These are phyloP conservation scores for Papiliotrema fonsecae DNA, from an alignment of 1,284 basidiomycete genomes.

Conservation along the genomic window DNA sequence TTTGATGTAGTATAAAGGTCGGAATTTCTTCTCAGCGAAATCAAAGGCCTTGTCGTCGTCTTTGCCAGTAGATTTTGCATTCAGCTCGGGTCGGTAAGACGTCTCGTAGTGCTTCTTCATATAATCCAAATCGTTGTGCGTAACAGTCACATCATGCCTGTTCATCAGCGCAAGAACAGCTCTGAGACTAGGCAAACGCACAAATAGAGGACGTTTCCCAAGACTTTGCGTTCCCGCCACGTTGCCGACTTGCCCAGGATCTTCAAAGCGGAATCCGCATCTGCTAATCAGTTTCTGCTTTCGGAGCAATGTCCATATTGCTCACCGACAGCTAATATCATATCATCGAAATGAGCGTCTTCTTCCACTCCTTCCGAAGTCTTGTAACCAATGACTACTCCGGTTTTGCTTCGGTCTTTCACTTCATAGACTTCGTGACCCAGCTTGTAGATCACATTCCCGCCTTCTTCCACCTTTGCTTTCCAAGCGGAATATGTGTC, in stretches of 20 bases:
- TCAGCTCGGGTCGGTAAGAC: constrained; percentile 5
- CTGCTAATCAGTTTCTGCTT: neutral
- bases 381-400: neutral
- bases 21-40: constrained; percentile 8
- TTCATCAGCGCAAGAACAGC: neutral
- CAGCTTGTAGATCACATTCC: constrained; percentile 3
- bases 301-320: neutral
- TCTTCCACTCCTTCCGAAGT: neutral
- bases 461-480: neutral
- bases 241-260: constrained; percentile 1
- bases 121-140: constrained; percentile 5
- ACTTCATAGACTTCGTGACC: constrained; percentile 2
- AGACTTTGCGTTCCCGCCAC: constrained; percentile 5
- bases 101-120: constrained; percentile 10
- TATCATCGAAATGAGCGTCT: constrained; percentile 1
- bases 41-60: constrained; percentile 8
- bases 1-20: constrained; percentile 9
- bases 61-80: constrained; percentile 6
- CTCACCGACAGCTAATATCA: constrained; percentile 2
- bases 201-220: constrained; percentile 7
- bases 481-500: constrained; percentile 5
- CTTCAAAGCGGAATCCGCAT: constrained; percentile 3
- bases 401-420: neutral
- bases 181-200: neutral
- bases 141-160: constrained; percentile 7